phyloP scores from a whole-genome alignment of 164 flowering plant species.

The Brasenia schreberi region DNA sequence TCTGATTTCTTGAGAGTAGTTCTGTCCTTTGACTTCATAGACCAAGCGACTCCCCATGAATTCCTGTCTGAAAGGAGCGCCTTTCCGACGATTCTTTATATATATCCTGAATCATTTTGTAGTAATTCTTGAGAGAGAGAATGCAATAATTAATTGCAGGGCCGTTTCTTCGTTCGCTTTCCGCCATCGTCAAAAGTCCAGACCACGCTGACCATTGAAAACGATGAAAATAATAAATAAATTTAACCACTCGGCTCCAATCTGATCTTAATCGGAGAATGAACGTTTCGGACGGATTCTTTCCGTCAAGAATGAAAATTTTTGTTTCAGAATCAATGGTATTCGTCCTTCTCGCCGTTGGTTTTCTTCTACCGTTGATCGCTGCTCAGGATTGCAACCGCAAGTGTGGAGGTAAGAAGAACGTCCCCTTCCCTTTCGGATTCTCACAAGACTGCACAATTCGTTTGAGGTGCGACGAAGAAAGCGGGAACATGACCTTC shows the following conservation, averaged over 20 bases:
- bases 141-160: no score
- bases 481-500: constrained; percentile 11
- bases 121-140: no score
- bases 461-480: constrained; percentile 33
- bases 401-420: constrained; percentile 17
- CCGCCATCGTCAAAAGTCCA: no score
- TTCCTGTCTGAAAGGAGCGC: no score
- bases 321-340: neutral
- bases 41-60: no score
- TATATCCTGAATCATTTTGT: no score
- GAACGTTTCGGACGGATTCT: neutral
- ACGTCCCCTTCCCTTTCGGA: constrained; percentile 52
- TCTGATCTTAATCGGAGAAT: neutral
- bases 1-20: no score
- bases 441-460: constrained; percentile 50
- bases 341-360: neutral
- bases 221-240: no score
- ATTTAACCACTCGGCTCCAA: neutral
- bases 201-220: no score
- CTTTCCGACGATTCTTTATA: no score
- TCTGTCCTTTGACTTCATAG: no score
- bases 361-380: neutral
- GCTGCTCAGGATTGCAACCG: constrained; percentile 14
- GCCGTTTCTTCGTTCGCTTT: no score
- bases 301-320: neutral